Evolutionary conservation across 805 yeast species (phyloP).

Genomic region (Monosporozyma yasuniensis): DNA sequence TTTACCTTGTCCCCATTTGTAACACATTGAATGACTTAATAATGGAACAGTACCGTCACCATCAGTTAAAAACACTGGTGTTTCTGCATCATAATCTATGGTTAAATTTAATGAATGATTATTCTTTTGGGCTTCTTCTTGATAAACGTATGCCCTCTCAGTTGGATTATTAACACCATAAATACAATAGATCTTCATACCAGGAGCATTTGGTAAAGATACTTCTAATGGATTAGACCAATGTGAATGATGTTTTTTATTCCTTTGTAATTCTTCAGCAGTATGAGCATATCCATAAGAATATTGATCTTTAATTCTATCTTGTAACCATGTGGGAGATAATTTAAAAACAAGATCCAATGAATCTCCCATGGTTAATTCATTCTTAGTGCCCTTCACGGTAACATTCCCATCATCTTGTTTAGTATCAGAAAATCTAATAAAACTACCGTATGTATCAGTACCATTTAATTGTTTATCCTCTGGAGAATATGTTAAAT

Average conservation of each 20-base stretch:
- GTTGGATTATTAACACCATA: slow-evolving; percentile 97
- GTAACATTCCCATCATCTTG: slow-evolving; percentile 30
- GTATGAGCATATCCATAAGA: slow-evolving; percentile 69
- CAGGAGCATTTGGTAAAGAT: slow-evolving; percentile 87
- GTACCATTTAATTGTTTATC: slow-evolving; percentile 25
- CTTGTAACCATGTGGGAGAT: slow-evolving; percentile 69
- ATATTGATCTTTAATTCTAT: slow-evolving; percentile 59
- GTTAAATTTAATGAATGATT: slow-evolving; percentile 54
- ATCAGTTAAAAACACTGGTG: slow-evolving; percentile 73
- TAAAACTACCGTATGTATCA: slow-evolving; percentile 60
- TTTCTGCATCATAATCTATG: slow-evolving; percentile 52
- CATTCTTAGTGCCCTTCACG: neutral
- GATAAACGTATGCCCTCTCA: slow-evolving; percentile 84
- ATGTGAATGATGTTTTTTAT: slow-evolving; percentile 63
- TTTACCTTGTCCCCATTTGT: slow-evolving; percentile 67
- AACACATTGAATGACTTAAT: slow-evolving; percentile 82
- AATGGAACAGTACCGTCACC: slow-evolving; percentile 96
- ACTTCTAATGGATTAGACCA: slow-evolving; percentile 97
- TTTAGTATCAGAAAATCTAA: slow-evolving; percentile 39
- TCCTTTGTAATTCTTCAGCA: slow-evolving; percentile 46
- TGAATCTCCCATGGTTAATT: slow-evolving; percentile 53
- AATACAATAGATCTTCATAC: slow-evolving; percentile 77
- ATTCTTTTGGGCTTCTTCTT: slow-evolving; percentile 47
- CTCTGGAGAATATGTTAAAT: slow-evolving; percentile 67
- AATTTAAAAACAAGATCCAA: slow-evolving; percentile 54